Base-by-base conservation (phyloP, 768 basidiomycete genomes). In the Gelatoporia subvermispora region DNA sequence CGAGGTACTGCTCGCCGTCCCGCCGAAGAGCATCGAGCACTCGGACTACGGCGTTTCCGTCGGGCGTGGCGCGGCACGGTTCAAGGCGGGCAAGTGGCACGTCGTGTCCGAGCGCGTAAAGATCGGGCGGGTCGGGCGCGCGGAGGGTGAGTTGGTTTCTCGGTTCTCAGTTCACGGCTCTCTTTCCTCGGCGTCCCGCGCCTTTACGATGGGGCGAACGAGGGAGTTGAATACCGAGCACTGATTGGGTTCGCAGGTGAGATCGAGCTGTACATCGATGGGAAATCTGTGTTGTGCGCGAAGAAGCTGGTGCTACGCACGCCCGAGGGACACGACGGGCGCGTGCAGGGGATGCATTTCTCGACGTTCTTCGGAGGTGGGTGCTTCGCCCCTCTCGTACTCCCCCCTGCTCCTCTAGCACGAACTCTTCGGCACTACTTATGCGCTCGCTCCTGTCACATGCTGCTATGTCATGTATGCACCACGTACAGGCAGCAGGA, bases 341-440 rank as follows among this genome's bases (percentile, higher is more conserved):
- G 65, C 45, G 76, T 89, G 46, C 79, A 79, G 48, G 87, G 87
- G 8, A 77, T 84, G 61, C 85, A 85, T 61, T 78, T 85, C 43
- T 79, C 87, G 63, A 88, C 86, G 0, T 90, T 88, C 70, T 90
- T 90, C 52, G 86, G 85, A 38, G 85, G 83, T 80, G 55, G 46
- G 69, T 58, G 7, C 41, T 16, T 17, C 22, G 21, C 18, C 42
- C 18, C 41, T 22, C 24, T 39, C 37, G 22, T n/a, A 16, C 18
- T 24, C 15, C 10, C 3, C 31, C 39, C 2, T 35, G n/a, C 35
- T 11, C 8, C 22, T 8, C 16, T 13, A 22, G 22, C 22, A 24
- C n/a, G 4, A 4, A 40, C 7, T 13, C 43, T 38, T 16, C 31
- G n/a, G n/a, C n/a, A n/a, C n/a, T n/a, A n/a, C n/a, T n/a, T n/a